phyloP scores from a whole-genome alignment of 1,284 basidiomycete species.

The Xerocomus nothofagi region DNA sequence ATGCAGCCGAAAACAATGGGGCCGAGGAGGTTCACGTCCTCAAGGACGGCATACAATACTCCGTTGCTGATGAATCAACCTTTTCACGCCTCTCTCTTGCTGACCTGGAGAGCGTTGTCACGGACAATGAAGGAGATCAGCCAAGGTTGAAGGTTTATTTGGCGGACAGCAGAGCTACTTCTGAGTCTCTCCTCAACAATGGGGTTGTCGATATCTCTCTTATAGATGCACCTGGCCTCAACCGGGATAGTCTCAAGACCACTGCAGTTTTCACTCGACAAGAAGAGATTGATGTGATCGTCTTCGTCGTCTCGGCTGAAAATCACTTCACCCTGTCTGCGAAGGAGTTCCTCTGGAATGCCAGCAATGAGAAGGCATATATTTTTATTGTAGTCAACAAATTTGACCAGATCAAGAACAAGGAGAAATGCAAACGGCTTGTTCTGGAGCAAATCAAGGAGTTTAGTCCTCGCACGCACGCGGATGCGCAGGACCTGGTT shows the following conservation, averaged over 20 bases:
- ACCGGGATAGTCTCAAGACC: conserved; percentile 94
- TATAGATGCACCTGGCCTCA: conserved; percentile 97
- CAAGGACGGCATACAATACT: conserved; percentile 71
- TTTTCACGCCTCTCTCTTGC: conserved; percentile 69
- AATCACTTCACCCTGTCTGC: conserved; percentile 98
- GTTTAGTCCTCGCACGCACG: conserved; percentile 89
- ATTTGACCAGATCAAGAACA: conserved; percentile 94
- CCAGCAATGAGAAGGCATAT: conserved; percentile 97
- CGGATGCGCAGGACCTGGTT: conserved; percentile 90
- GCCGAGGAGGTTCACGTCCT: conserved; percentile 83
- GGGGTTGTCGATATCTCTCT: conserved; percentile 97
- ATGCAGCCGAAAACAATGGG: conserved; percentile 81
- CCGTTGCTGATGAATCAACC: conserved; percentile 71
- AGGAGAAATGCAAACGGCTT: conserved; percentile 86
- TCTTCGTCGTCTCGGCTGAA: conserved; percentile 97
- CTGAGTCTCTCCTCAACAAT: conserved; percentile 90
- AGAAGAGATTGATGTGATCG: conserved; percentile 98
- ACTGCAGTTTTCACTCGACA: conserved; percentile 96
- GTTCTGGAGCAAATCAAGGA: conserved; percentile 95
- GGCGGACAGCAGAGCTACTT: conserved; percentile 67
- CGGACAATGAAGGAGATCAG: conserved; percentile 73
- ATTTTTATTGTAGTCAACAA: conserved; percentile 99
- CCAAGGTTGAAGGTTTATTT: conserved; percentile 85
- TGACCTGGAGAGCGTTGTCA: conserved; percentile 80
- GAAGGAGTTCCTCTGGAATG: conserved; percentile 92